Percentiles rank a stretch among this genome's conserved stretches.
These are phyloP conservation scores for Flaveria linearis DNA, from an alignment of 129 eudicot genomes.

Conservation along the genomic window DNA sequence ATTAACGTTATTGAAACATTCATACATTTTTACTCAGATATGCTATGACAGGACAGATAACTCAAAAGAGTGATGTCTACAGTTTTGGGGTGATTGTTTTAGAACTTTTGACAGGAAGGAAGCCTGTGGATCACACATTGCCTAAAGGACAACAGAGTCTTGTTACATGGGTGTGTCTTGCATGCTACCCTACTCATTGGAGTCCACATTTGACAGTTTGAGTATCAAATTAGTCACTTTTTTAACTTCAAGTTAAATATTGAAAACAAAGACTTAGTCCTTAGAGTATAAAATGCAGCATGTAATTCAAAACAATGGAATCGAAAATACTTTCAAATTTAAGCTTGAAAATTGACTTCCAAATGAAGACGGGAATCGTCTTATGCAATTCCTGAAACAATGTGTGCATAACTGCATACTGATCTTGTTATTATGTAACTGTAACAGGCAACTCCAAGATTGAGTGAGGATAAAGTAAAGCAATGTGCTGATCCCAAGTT, in stretches of 20 bases:
- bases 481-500: slow-evolving; percentile 92
- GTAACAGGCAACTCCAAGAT: slow-evolving; percentile 90
- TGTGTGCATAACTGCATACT: not conserved
- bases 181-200: not conserved
- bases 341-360: not conserved
- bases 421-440: slow-evolving; percentile 14
- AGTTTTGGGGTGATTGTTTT: slow-evolving; percentile 66
- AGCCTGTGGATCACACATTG: slow-evolving; percentile 86
- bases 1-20: slow-evolving; percentile 3
- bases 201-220: slow-evolving; percentile 1
- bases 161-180: slow-evolving; percentile 69
- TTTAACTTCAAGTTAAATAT: no score
- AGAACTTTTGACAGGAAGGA: slow-evolving; percentile 38
- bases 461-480: slow-evolving; percentile 92
- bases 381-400: not conserved
- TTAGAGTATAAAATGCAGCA: not conserved
- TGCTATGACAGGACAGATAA: slow-evolving; percentile 45
- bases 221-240: not conserved
- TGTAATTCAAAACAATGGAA: not conserved
- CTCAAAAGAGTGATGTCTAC: slow-evolving; percentile 48
- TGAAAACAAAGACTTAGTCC: not conserved
- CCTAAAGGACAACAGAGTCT: slow-evolving; percentile 86
- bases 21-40: slow-evolving; percentile 32
- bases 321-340: not conserved
- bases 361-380: not conserved